Conservation (phyloP, 495 filamentous ascomycete species). For the Opeltia flavorubescens region DNA sequence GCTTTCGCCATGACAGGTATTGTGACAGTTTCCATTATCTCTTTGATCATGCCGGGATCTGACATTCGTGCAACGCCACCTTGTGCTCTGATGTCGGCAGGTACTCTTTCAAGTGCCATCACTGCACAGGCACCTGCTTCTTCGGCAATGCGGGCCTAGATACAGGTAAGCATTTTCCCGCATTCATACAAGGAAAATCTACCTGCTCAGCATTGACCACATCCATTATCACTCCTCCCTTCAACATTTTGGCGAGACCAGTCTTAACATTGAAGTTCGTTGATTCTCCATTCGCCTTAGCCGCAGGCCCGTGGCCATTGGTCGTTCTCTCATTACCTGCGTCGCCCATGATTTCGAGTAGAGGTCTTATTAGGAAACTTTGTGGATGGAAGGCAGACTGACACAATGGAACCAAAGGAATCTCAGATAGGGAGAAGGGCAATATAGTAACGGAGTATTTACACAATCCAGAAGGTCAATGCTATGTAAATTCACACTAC, state of each 20-base stretch:
- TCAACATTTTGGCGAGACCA: constrained; percentile 90
- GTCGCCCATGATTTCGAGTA: not conserved
- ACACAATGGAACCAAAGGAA: too few relatives aligned
- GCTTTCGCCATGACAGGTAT: constrained; percentile 99
- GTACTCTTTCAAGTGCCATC: constrained; percentile 97
- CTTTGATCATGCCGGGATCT: constrained; percentile 87
- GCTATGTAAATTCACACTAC: too few relatives aligned
- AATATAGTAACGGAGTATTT: too few relatives aligned
- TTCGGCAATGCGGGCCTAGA: constrained; percentile 77
- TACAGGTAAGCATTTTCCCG: constrained; percentile 13
- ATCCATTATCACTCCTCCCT: constrained; percentile 99
- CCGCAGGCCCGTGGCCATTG: constrained; percentile 14
- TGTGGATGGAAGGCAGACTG: not conserved
- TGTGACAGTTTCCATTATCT: constrained; percentile 93
- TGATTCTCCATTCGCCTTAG: constrained; percentile 19
- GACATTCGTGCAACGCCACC: constrained; percentile 97
- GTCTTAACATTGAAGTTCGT: constrained; percentile 68
- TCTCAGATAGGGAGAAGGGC: too few relatives aligned
- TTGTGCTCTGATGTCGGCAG: constrained; percentile 84
- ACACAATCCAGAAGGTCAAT: too few relatives aligned
- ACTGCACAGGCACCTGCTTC: constrained; percentile 92
- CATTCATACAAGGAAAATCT: constrained; percentile 6
- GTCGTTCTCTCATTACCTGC: not conserved
- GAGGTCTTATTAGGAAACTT: not conserved
- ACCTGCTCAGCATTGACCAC: constrained; percentile 88